Base-by-base conservation (phyloP, 805 yeast species). In the Candida xyloterini region DNA sequence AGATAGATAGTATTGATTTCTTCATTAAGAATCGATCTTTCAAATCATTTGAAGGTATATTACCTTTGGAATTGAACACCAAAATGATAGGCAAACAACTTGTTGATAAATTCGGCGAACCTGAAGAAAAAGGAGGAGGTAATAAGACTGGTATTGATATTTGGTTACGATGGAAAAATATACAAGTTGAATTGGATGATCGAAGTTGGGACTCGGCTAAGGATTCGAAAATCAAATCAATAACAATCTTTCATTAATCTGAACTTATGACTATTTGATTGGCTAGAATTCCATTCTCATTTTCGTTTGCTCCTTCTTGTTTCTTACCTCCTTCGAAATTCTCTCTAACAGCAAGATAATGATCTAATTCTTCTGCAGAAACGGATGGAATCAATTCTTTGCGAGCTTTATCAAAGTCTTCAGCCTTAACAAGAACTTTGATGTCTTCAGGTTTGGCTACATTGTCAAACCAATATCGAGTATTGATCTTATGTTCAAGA, bases 381-480 rank as follows among this genome's bases (percentile, higher is more conserved):
- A 93, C 97, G 28, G 93, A 81, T 0, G 98, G 95, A 15, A 76
- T 71, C 47, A 93, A 69, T 38, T 81, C 86, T 4, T 65, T 57
- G 49, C 76, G 79, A 0, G 97, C 91, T 54, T 79, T 84, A n/a
- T 66, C 67, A 57, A 91, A 91, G 58, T 93, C 98, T 24, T 68
- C 77, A 66, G 71, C 72, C 15, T 69, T 67, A 2, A 91, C 97
- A 13, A 66, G 56, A 1, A 89, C 96, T 5, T 71, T 70, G 6
- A 74, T 70, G 55, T 91, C 97, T 1, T 72, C 74, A 3, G 70
- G 66, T 0, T 74, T 73, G 1, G 96, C 91, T 10, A 77, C 70
- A 45, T 82, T 79, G 50, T 89, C 96, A 60, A 93, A 88, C 96
- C 97, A 91, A 76, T 89, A 84, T 40, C 95, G 70, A 1, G 86